These are phyloP conservation scores for Sordaria brevicollis DNA, from an alignment of 495 filamentous ascomycete genomes.

Conservation along the genomic window DNA sequence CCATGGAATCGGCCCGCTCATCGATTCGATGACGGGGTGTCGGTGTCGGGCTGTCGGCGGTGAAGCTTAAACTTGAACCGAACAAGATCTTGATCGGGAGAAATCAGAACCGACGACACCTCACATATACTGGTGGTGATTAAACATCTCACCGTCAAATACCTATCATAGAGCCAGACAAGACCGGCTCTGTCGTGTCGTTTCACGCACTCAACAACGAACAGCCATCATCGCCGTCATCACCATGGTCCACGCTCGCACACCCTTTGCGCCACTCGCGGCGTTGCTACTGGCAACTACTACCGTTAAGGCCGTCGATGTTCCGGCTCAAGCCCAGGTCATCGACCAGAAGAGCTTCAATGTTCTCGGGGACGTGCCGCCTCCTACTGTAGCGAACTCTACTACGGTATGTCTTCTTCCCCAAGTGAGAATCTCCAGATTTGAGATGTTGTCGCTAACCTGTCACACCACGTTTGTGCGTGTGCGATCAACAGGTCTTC, in stretches of 20 bases:
- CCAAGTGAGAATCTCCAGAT: neutral
- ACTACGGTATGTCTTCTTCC: slow-evolving; percentile 12
- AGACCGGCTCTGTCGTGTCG: neutral
- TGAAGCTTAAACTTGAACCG: neutral
- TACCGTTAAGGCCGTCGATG: neutral
- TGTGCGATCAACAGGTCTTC: slow-evolving; percentile 21
- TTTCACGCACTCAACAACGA: neutral
- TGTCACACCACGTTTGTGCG: slow-evolving; percentile 1
- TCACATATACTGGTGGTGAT: neutral
- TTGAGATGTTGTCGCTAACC: neutral
- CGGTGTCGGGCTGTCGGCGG: too few relatives aligned
- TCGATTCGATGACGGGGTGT: neutral
- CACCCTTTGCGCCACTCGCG: neutral
- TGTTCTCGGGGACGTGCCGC: slow-evolving; percentile 20
- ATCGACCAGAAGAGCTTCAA: slow-evolving; percentile 34
- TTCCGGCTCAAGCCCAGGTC: slow-evolving; percentile 32
- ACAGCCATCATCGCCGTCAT: neutral
- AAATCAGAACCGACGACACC: neutral
- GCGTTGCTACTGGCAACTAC: neutral
- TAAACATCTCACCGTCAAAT: too few relatives aligned
- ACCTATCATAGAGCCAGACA: too few relatives aligned
- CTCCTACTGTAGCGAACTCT: slow-evolving; percentile 15
- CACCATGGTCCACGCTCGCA: neutral
- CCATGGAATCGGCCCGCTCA: neutral
- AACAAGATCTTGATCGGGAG: neutral